Conservation (phyloP, 768 basidiomycete species). For the Sutorius australiensis region DNA sequence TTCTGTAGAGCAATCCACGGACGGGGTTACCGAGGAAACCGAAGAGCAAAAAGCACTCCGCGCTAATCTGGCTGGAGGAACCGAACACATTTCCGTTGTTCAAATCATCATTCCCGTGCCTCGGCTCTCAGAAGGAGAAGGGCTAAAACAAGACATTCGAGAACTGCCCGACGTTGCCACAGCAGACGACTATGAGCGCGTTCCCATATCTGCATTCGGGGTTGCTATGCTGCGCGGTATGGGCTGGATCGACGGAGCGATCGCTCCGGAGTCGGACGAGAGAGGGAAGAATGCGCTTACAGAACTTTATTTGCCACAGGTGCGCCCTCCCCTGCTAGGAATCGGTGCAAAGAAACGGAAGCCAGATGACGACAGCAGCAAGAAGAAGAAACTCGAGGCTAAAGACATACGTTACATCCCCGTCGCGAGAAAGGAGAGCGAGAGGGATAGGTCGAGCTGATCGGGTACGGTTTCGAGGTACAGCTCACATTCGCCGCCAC, state of each 20-base stretch:
- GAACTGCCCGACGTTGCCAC: slow-evolving; percentile 75
- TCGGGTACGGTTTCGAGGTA: slow-evolving; percentile 44
- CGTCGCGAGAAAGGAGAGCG: slow-evolving; percentile 66
- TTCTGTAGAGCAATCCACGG: too few relatives aligned
- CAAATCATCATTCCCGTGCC: slow-evolving; percentile 68
- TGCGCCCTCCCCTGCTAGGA: slow-evolving; percentile 83
- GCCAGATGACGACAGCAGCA: slow-evolving; percentile 64
- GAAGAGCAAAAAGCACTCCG: slow-evolving; percentile 81
- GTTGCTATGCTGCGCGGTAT: slow-evolving; percentile 91
- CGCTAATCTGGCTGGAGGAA: slow-evolving; percentile 62
- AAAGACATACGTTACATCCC: slow-evolving; percentile 82
- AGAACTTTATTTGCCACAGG: slow-evolving; percentile 77
- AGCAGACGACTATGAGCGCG: slow-evolving; percentile 81
- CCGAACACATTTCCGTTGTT: slow-evolving; percentile 40
- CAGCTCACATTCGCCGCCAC: slow-evolving; percentile 56
- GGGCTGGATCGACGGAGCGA: slow-evolving; percentile 89
- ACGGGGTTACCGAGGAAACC: slow-evolving; percentile 45
- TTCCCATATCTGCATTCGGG: slow-evolving; percentile 92
- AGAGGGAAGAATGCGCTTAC: slow-evolving; percentile 53
- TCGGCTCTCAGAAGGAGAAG: slow-evolving; percentile 74
- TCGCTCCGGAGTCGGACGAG: slow-evolving; percentile 56
- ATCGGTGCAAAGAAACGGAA: slow-evolving; percentile 91
- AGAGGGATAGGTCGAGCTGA: slow-evolving; percentile 31
- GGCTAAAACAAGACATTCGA: slow-evolving; percentile 77
- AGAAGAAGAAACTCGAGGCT: slow-evolving; percentile 42